Percentiles rank a stretch among this genome's conserved stretches.
Conservation (phyloP, 495 filamentous ascomycete genomes). For the Penicillium robsamsonii region DNA sequence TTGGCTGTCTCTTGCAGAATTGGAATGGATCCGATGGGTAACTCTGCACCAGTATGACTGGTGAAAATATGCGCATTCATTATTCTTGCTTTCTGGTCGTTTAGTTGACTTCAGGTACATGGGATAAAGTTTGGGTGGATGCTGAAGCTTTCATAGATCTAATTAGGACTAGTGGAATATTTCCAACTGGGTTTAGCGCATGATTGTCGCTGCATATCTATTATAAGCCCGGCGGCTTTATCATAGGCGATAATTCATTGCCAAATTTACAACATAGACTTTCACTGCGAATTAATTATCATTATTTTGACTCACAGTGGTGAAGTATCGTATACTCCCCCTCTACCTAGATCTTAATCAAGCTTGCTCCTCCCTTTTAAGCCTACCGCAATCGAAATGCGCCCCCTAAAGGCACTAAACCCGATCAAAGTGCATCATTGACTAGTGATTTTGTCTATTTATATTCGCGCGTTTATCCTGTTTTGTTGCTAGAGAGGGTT, state of each 20-base stretch:
- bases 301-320: background rate
- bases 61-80: background rate
- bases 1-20: background rate
- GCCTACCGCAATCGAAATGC: slow-evolving; percentile 1
- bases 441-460: too few relatives aligned
- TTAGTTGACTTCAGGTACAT: background rate
- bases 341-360: background rate
- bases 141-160: too few relatives aligned
- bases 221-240: too few relatives aligned
- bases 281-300: background rate
- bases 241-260: too few relatives aligned
- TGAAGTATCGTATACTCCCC: background rate
- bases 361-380: background rate
- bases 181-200: background rate
- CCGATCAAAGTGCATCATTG: too few relatives aligned
- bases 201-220: background rate
- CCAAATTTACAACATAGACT: too few relatives aligned
- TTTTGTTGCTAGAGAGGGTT: too few relatives aligned
- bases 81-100: background rate
- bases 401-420: background rate
- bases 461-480: too few relatives aligned
- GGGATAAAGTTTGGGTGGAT: too few relatives aligned
- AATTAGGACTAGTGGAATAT: background rate
- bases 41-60: background rate
- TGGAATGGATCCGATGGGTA: background rate